Evolutionary conservation across 352 stramenopile species (phyloP).

Genomic region (Pelagophyceae sp.): DNA sequence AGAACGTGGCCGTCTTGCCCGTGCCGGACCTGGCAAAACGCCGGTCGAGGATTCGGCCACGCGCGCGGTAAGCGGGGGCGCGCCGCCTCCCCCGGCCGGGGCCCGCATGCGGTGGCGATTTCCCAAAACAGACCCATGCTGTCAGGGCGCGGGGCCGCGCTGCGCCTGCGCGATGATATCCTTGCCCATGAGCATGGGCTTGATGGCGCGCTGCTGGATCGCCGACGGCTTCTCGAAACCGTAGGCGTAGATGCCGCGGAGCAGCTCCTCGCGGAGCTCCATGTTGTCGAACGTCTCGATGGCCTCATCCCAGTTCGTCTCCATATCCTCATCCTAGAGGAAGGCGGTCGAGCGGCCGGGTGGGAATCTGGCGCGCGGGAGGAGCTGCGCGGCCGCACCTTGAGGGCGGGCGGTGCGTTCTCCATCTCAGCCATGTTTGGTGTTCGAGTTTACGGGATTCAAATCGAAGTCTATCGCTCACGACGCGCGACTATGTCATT

Average conservation of each 20-base stretch:
- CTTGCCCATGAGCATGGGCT: conserved; percentile 90
- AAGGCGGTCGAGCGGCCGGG: no score
- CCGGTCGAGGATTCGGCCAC: no score
- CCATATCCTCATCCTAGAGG: conserved; percentile 77
- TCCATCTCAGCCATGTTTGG: background rate
- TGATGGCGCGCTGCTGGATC: conserved; percentile 97
- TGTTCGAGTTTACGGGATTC: no score
- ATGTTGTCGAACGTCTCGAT: conserved; percentile 98
- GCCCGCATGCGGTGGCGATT: no score
- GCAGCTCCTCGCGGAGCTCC: conserved; percentile 92
- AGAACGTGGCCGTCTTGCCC: conserved; percentile 98
- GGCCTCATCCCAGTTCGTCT: conserved; percentile 96
- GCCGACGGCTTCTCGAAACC: conserved; percentile 99
- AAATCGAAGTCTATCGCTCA: no score
- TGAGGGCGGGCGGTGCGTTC: background rate
- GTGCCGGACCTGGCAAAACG: conserved; percentile 68
- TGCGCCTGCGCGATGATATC: conserved; percentile 98
- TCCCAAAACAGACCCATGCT: background rate
- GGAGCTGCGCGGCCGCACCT: background rate
- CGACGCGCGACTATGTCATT: no score
- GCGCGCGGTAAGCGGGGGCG: no score
- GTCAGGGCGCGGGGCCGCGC: conserved; percentile 63
- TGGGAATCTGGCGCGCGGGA: background rate
- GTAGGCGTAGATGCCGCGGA: conserved; percentile 98
- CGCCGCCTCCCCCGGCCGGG: no score